Percentiles rank a stretch among this genome's conserved stretches.
These are phyloP conservation scores for Coemansia sp. DNA, from an alignment of 192 early-diverging fungal species.

Conservation along the genomic window DNA sequence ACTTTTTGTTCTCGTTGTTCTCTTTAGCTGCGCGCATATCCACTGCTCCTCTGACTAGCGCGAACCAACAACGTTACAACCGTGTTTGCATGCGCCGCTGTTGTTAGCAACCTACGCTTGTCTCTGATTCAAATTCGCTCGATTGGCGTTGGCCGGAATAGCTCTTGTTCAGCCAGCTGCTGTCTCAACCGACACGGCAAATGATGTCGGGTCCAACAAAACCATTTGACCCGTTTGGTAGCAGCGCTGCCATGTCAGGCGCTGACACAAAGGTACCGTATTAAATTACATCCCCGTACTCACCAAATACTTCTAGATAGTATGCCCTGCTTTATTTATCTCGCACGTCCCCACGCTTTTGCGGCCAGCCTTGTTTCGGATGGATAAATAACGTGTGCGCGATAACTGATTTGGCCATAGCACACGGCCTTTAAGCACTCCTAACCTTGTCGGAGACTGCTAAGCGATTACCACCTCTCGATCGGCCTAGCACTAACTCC, in stretches of 20 bases:
- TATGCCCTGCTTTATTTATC: neutral
- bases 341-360: neutral
- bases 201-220: slow-evolving; percentile 50
- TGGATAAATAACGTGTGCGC: neutral
- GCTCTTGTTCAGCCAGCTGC: neutral
- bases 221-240: slow-evolving; percentile 49
- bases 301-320: neutral
- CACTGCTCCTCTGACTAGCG: neutral
- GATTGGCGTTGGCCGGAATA: neutral
- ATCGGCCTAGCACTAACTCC: neutral
- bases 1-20: neutral
- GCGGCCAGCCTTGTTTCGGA: neutral
- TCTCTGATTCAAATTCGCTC: slow-evolving; percentile 9
- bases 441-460: neutral
- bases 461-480: neutral
- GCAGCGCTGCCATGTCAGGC: slow-evolving; percentile 8
- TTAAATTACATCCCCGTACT: neutral
- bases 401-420: neutral
- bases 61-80: neutral
- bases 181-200: slow-evolving; percentile 2
- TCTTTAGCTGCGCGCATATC: neutral
- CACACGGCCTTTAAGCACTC: neutral
- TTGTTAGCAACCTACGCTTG: neutral
- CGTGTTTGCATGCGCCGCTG: neutral
- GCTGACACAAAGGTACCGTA: slow-evolving; percentile 41